Evolutionary conservation across 108 stramenopile genomes (phyloP).

Genomic region (Fragilariopsis cylindrus): DNA sequence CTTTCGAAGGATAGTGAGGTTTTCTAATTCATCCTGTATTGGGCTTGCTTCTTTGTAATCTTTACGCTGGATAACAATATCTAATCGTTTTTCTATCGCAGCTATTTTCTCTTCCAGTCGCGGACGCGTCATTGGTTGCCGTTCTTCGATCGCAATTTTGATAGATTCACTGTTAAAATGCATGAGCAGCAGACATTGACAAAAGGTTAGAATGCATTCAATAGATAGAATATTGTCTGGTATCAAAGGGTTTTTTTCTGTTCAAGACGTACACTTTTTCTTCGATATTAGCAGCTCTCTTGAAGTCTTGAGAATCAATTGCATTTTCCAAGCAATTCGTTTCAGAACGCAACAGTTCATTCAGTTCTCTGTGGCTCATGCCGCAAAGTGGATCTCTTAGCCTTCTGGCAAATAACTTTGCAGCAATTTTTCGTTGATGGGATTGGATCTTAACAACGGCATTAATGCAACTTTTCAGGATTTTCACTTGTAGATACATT

Average conservation of each 20-base stretch:
- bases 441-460: constrained; percentile 60
- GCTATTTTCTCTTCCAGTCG: constrained; percentile 68
- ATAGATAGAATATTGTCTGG: neutral
- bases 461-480: constrained; percentile 31
- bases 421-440: constrained; percentile 45
- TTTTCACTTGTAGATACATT: constrained; percentile 31
- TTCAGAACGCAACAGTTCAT: constrained; percentile 52
- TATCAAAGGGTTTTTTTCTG: constrained; percentile 4
- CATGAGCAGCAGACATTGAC: neutral
- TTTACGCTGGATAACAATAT: constrained; percentile 71
- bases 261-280: constrained; percentile 52
- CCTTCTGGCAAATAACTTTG: constrained; percentile 39
- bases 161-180: constrained; percentile 45
- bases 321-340: constrained; percentile 59
- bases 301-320: constrained; percentile 67
- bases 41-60: constrained; percentile 71
- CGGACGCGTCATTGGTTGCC: constrained; percentile 71
- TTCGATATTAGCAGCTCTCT: constrained; percentile 67
- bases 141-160: constrained; percentile 60
- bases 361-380: constrained; percentile 68
- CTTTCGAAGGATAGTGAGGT: constrained; percentile 50
- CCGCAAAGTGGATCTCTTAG: constrained; percentile 78
- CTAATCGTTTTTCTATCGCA: constrained; percentile 54
- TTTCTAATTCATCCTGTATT: constrained; percentile 73
- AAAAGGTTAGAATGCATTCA: neutral